These are phyloP conservation scores for Fusarium algeriense DNA, from an alignment of 2,329 filamentous ascomycete genomes.

Conservation along the genomic window DNA sequence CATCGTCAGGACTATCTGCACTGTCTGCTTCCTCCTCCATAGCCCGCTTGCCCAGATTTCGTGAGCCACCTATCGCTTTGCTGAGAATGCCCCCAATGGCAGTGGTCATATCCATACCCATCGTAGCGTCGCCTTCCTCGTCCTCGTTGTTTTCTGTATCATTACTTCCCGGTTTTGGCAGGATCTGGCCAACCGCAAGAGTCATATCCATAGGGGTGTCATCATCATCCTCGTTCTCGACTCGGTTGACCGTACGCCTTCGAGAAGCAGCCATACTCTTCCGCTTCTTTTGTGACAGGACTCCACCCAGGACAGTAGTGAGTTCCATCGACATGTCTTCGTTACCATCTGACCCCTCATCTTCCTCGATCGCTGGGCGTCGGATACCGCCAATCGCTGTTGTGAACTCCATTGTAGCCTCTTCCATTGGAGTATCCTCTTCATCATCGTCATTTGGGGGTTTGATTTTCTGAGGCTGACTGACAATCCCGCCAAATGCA, in stretches of 20 bases:
- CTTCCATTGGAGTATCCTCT: slow-evolving; percentile 56
- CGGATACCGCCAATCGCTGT: slow-evolving; percentile 80
- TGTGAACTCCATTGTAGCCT: slow-evolving; percentile 81
- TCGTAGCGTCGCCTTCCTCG: slow-evolving; percentile 48
- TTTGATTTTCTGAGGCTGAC: slow-evolving; percentile 20
- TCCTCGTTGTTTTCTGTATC: slow-evolving; percentile 49
- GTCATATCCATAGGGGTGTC: slow-evolving; percentile 68
- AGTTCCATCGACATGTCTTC: slow-evolving; percentile 86
- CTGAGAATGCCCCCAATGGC: slow-evolving; percentile 72
- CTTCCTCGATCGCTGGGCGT: slow-evolving; percentile 48
- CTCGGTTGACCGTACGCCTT: slow-evolving; percentile 48
- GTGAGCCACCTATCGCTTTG: slow-evolving; percentile 47
- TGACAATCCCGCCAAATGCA: slow-evolving; percentile 82
- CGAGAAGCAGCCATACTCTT: slow-evolving; percentile 42
- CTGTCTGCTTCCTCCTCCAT: slow-evolving; percentile 70
- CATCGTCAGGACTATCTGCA: slow-evolving; percentile 59
- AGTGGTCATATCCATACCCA: slow-evolving; percentile 76
- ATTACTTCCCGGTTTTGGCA: slow-evolving; percentile 54
- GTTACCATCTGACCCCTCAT: slow-evolving; percentile 59
- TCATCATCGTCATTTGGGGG: slow-evolving; percentile 42
- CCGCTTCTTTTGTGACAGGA: slow-evolving; percentile 56
- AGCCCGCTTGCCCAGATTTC: slow-evolving; percentile 62
- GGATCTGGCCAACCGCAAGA: slow-evolving; percentile 66
- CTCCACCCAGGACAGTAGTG: slow-evolving; percentile 72
- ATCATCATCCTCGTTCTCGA: slow-evolving; percentile 48